Evolutionary conservation across 331 rosid genomes (phyloP), one percentile per base, ranked within the genome.

Genomic region (Cydonia oblonga): DNA sequence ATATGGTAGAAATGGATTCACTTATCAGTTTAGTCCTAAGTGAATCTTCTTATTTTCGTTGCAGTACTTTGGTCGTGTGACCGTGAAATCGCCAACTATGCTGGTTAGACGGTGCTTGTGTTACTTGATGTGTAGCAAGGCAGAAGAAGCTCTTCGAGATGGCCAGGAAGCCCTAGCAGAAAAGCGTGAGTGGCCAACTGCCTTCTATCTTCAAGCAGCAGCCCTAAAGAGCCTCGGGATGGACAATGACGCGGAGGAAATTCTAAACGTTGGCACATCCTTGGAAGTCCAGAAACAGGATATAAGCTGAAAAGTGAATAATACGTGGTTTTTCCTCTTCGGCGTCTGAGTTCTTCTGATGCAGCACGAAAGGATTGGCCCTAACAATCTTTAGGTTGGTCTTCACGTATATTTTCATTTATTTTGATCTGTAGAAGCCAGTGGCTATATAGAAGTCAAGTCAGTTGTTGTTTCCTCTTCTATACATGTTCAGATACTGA

Each of bases 151-250:
- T 73, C 76, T 81, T 51, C 81, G 76, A 42, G 84, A 81, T 77
- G 96, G 84, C 79, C 5, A 81, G 73, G 81, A 81, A 73, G 81
- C 84, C 61, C 81, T 76, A 56, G 84, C 74, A 11, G 69, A 62
- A 63, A 70, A 79, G 44, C 84, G 81, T 1, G 84, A 81, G 19
- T 81, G 84, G 84, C 81, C 84, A 4, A 73, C 76, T 19, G 78
- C 81, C 20, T 63, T 81, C 76, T 81, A 81, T 49, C 84, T 81
- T 73, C 84, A 81, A 77, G 84, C 84, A 4, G 81, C 84, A 1
- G 75, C 84, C 22, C 76, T 81, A 20, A 76, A 76, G 64, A 76
- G 77, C 73, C 84, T 81, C 15, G 84, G 81, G 24, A 81, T 81
- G 84, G 79, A 81, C 54, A 77, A 76, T 63, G 84, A 81, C 56